Conservation (phyloP, 257 asterid species). For the Ligustrum vulgare region DNA sequence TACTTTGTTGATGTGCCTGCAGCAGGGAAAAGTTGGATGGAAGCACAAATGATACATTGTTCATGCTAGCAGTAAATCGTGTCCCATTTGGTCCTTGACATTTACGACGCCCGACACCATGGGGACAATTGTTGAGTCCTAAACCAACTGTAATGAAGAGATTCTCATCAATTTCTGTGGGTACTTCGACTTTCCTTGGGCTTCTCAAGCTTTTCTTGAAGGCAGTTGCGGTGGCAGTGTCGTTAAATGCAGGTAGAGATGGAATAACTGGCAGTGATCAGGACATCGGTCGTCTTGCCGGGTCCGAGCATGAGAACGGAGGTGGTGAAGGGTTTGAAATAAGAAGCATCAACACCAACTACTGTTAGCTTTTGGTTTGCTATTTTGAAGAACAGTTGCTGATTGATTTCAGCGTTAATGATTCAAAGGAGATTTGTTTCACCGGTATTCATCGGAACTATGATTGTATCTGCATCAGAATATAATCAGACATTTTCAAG, state of each 20-base stretch:
- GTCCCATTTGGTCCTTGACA: slow-evolving; percentile 95
- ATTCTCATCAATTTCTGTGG: slow-evolving; percentile 69
- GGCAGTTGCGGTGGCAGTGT: slow-evolving; percentile 72
- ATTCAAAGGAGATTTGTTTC: slow-evolving; percentile 77
- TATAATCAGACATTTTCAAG: background rate
- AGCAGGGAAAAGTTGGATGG: slow-evolving; percentile 75
- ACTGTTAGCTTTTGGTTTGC: slow-evolving; percentile 84
- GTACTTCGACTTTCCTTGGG: slow-evolving; percentile 51
- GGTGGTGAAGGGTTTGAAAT: slow-evolving; percentile 81
- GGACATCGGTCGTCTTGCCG: slow-evolving; percentile 90
- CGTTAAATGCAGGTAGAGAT: slow-evolving; percentile 70
- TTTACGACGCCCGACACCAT: slow-evolving; percentile 39
- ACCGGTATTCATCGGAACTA: slow-evolving; percentile 55
- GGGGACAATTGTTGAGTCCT: slow-evolving; percentile 71
- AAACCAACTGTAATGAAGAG: slow-evolving; percentile 77
- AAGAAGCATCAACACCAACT: slow-evolving; percentile 89
- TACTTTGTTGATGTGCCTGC: slow-evolving; percentile 72
- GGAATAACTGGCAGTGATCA: slow-evolving; percentile 64
- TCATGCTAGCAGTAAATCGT: slow-evolving; percentile 87
- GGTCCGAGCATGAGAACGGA: slow-evolving; percentile 90
- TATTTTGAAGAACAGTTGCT: slow-evolving; percentile 79
- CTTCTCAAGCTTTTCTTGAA: slow-evolving; percentile 71
- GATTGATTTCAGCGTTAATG: slow-evolving; percentile 76
- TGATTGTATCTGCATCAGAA: slow-evolving; percentile 49
- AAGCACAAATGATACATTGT: slow-evolving; percentile 73